Evolutionary conservation across 179 eudicot genomes (phyloP).

Genomic region (Nepenthes alata): DNA sequence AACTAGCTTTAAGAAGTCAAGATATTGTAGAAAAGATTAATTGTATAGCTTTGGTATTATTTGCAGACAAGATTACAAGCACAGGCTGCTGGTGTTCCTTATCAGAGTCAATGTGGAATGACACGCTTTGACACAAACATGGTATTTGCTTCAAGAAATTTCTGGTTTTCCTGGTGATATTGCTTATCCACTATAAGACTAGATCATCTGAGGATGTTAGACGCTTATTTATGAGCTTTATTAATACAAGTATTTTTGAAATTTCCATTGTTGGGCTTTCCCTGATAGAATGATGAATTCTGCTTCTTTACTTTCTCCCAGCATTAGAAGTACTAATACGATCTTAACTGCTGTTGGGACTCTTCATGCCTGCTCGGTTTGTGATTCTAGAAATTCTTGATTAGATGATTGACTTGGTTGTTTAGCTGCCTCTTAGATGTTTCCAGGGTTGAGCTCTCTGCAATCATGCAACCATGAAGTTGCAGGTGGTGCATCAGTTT

Average conservation of each 20-base stretch:
- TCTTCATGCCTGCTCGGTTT: no score
- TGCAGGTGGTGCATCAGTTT: slow-evolving; percentile 28
- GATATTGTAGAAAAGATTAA: background rate
- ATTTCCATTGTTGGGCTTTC: no score
- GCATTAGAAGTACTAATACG: no score
- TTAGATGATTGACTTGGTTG: slow-evolving; percentile 6
- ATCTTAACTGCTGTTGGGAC: no score
- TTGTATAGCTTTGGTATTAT: background rate
- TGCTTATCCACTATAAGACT: no score
- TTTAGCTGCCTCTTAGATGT: slow-evolving; percentile 34
- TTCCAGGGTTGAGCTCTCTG: slow-evolving; percentile 33
- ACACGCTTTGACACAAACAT: slow-evolving; percentile 34
- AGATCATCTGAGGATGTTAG: no score
- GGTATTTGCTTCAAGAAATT: slow-evolving; percentile 20
- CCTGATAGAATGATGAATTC: no score
- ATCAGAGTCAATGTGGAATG: slow-evolving; percentile 25
- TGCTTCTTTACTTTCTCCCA: no score
- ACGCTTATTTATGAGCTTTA: no score
- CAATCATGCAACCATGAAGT: slow-evolving; percentile 26
- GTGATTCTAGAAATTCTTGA: background rate
- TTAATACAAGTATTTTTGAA: no score
- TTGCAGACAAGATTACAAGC: slow-evolving; percentile 88
- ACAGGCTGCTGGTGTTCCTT: slow-evolving; percentile 78
- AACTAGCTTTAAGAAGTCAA: background rate
- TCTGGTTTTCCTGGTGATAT: no score